phyloP scores from a whole-genome alignment of 768 basidiomycete genomes.

The Lenzites betulinus region DNA sequence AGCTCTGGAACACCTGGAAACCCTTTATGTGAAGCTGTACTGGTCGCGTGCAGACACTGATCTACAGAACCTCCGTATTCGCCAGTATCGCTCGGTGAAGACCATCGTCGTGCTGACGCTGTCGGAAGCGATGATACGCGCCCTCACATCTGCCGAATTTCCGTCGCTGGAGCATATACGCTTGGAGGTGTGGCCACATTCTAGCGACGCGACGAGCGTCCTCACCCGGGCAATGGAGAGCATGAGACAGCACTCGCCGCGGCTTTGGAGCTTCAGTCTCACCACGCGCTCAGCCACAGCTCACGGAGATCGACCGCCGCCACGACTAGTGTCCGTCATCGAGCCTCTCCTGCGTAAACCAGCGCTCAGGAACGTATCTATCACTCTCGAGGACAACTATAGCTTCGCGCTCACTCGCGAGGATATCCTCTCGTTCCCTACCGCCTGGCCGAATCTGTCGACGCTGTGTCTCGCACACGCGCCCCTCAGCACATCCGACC shows the following conservation, averaged over 20 bases:
- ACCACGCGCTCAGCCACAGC: slow-evolving; percentile 2
- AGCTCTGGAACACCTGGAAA: neutral
- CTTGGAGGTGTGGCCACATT: slow-evolving; percentile 11
- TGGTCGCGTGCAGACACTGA: slow-evolving; percentile 4
- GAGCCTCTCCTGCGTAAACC: neutral
- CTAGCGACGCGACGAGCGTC: slow-evolving; percentile 7
- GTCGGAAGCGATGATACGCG: neutral
- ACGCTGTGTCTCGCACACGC: slow-evolving; percentile 4
- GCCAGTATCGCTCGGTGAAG: neutral
- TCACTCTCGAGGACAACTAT: slow-evolving; percentile 9
- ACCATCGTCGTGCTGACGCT: slow-evolving; percentile 1
- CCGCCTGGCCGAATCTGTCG: slow-evolving; percentile 2
- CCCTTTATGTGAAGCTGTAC: slow-evolving; percentile 9
- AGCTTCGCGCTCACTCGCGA: slow-evolving; percentile 2
- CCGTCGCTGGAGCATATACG: neutral
- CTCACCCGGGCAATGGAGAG: neutral
- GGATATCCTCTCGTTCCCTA: slow-evolving; percentile 1
- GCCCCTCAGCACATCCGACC: neutral
- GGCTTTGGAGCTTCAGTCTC: neutral
- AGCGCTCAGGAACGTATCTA: neutral
- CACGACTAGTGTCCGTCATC: neutral
- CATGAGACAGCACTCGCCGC: neutral
- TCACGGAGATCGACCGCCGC: slow-evolving; percentile 6
- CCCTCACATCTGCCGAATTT: neutral
- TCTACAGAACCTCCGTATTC: neutral